Base-by-base conservation (phyloP, 2,329 filamentous ascomycete species). In the Lomentospora prolificans region DNA sequence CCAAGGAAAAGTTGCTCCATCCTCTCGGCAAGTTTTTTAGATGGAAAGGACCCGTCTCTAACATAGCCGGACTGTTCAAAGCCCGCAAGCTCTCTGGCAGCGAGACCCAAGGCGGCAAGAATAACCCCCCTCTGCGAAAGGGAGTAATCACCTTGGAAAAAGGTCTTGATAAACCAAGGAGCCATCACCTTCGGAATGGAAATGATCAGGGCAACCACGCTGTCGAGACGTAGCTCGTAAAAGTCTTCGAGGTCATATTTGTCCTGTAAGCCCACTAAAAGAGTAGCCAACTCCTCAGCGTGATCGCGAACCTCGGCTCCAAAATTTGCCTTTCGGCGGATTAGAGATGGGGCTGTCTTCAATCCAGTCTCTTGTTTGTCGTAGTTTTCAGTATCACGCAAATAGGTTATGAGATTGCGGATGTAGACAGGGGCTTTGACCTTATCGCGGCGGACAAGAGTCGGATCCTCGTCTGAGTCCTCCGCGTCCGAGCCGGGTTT, bases 391-490 rank as follows among this genome's bases (percentile, higher is more conserved):
- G 81, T 83, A 61, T 95, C 89, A 51, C 88, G 80, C 2, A 99
- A 76, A 64, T 86, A 91, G 6, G 76, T 67, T 55, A 97, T 84
- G 9, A 97, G 77, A 63, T 95, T 90, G 50, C 90, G 84, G 58
- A 96, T 86, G 64, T 97, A 97, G 1, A 99, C 90, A 1, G 94
- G 94, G 0, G 90, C 81, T 57, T 81, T 87, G 22, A 86, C 81
- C 63, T 94, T 96, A 68, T 94, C 85, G 12, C 91, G 81, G 57
- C 87, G 85, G 51, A 97, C 79, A 17, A 96, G 74, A 0, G 90
- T 95, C 4, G 94, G 86, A 63, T 99, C 95, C 36, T 96, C 91
- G 57, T 96, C 90, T 0, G 90, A 92, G 65, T 99, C 94, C 65
- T 95, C 89, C 0, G 84, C 80, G 61, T 99, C 94, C 1, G 88